phyloP scores from a whole-genome alignment of 2,329 filamentous ascomycete genomes.

The Capronia americana region DNA sequence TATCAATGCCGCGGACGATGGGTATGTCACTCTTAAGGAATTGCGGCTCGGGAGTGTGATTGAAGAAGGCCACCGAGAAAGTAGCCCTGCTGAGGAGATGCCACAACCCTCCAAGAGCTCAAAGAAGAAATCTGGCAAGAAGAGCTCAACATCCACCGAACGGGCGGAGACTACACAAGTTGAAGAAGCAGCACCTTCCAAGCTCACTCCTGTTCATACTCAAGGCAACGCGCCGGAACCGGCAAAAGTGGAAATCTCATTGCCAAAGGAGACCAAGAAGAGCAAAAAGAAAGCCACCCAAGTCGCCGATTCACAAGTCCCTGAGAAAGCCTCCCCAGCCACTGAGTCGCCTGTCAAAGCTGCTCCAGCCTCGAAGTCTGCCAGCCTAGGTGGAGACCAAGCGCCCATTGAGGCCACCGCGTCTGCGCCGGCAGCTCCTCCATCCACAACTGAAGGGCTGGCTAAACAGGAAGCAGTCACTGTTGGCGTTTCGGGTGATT shows the following conservation, averaged over 20 bases:
- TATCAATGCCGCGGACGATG: constrained; percentile 74
- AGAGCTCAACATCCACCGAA: constrained; percentile 41
- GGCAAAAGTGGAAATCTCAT: constrained; percentile 22
- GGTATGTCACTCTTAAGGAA: constrained; percentile 75
- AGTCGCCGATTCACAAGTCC: constrained; percentile 10
- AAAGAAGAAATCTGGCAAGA: constrained; percentile 50
- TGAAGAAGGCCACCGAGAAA: constrained; percentile 53
- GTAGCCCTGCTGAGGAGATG: constrained; percentile 48
- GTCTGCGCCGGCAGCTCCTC: constrained; percentile 8
- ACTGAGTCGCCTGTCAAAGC: constrained; percentile 25
- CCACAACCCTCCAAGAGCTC: constrained; percentile 48
- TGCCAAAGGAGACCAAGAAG: constrained; percentile 38
- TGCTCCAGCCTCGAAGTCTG: background rate
- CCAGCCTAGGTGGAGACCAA: constrained; percentile 8
- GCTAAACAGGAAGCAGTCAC: constrained; percentile 41
- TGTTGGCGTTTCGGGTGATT: constrained; percentile 59
- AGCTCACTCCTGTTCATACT: constrained; percentile 26
- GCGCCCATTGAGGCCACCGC: constrained; percentile 11
- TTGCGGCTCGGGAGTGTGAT: constrained; percentile 56
- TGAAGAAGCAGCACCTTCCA: constrained; percentile 41
- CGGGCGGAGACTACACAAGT: constrained; percentile 38
- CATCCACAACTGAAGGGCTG: constrained; percentile 13
- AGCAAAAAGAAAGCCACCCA: constrained; percentile 37
- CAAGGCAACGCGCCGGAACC: constrained; percentile 19
- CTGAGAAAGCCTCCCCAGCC: constrained; percentile 22